Evolutionary conservation across 2,329 filamentous ascomycete genomes (phyloP).

Genomic region (Epichloe typhina): DNA sequence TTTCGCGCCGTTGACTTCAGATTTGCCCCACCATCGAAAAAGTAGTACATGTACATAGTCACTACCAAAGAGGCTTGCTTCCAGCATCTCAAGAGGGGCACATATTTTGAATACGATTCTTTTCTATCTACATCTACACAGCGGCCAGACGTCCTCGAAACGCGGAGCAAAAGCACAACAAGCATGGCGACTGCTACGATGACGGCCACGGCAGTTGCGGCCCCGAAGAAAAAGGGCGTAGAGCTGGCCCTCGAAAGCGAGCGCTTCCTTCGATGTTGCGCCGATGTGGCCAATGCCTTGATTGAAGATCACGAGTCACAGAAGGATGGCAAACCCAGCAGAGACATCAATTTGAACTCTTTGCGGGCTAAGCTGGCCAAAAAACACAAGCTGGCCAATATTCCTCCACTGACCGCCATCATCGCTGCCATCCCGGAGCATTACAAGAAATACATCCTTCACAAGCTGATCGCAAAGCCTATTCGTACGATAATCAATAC

Average conservation of each 20-base stretch:
- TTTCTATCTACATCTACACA: neutral
- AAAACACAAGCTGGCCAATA: slow-evolving; percentile 78
- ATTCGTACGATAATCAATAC: slow-evolving; percentile 47
- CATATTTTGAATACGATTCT: neutral
- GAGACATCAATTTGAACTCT: slow-evolving; percentile 86
- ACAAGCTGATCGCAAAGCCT: slow-evolving; percentile 91
- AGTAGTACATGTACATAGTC: neutral
- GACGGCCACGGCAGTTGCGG: slow-evolving; percentile 46
- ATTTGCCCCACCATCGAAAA: slow-evolving; percentile 3
- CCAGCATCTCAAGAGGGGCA: neutral
- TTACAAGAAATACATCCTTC: slow-evolving; percentile 98
- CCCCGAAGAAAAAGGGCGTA: slow-evolving; percentile 55
- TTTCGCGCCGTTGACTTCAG: neutral
- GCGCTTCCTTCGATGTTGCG: slow-evolving; percentile 84
- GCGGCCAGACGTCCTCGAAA: neutral
- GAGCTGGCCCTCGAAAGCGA: slow-evolving; percentile 88
- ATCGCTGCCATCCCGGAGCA: slow-evolving; percentile 98
- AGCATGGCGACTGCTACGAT: slow-evolving; percentile 45
- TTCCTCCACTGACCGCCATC: slow-evolving; percentile 88
- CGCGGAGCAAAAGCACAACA: neutral
- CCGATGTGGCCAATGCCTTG: slow-evolving; percentile 84
- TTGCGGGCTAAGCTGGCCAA: slow-evolving; percentile 78
- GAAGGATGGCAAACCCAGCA: slow-evolving; percentile 59
- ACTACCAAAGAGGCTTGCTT: neutral
- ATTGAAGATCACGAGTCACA: slow-evolving; percentile 88